Conservation (phyloP, 768 basidiomycete species). For the Psilocybe subaeruginosa region DNA sequence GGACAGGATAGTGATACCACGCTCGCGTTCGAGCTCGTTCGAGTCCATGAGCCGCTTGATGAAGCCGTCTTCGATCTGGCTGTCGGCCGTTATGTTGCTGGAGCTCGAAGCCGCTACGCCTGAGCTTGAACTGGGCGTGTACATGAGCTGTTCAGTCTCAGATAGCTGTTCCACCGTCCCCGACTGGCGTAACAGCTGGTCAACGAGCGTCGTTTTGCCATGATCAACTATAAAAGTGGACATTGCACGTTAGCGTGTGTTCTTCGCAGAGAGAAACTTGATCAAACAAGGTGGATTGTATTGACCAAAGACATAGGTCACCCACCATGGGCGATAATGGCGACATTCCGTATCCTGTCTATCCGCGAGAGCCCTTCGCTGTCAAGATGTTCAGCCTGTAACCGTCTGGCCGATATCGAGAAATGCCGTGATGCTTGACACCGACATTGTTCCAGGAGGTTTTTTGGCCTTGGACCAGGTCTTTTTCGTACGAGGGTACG, state of each 20-base stretch:
- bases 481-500: slow-evolving; percentile 7
- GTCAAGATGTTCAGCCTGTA: slow-evolving; percentile 25
- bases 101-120: slow-evolving; percentile 22
- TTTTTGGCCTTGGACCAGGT: neutral
- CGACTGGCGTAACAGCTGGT: slow-evolving; percentile 53
- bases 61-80: slow-evolving; percentile 38
- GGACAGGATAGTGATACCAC: slow-evolving; percentile 64
- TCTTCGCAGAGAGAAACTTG: neutral
- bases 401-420: slow-evolving; percentile 7
- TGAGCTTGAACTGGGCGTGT: slow-evolving; percentile 30
- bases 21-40: slow-evolving; percentile 57
- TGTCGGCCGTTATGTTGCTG: slow-evolving; percentile 31
- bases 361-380: slow-evolving; percentile 30
- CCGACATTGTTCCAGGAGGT: neutral
- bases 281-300: slow-evolving; percentile 8
- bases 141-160: slow-evolving; percentile 35
- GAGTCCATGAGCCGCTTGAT: slow-evolving; percentile 55
- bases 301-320: slow-evolving; percentile 8
- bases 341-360: slow-evolving; percentile 49
- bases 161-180: slow-evolving; percentile 47
- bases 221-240: slow-evolving; percentile 42
- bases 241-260: slow-evolving; percentile 7
- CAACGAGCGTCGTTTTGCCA: slow-evolving; percentile 56
- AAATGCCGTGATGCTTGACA: slow-evolving; percentile 1
- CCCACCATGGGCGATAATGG: slow-evolving; percentile 55